Evolutionary conservation across 1,139 yeast genomes (phyloP), one percentile per base, ranked within the genome.

Genomic region (Lodderomyces margitis): DNA sequence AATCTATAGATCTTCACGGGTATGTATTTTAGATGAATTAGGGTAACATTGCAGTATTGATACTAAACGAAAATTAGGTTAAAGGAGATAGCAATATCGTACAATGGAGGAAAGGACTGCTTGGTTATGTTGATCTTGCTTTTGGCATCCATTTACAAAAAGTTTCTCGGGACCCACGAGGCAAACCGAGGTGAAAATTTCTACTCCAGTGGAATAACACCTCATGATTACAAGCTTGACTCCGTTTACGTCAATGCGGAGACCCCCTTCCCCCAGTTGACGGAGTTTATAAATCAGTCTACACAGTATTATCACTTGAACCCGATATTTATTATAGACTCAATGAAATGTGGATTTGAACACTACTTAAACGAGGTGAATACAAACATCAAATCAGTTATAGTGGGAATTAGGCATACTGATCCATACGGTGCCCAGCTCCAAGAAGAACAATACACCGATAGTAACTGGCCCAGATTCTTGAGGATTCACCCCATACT

Each of bases 41-140:
- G n/a, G n/a, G n/a, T n/a, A n/a, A n/a, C n/a, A n/a, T n/a, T n/a
- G n/a, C n/a, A n/a, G n/a, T n/a, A n/a, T n/a, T 32, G 17, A 10
- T 56, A 57, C 61, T 56, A 54, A 55, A 57, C 24, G 20, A 30
- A 15, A 3, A 40, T 24, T 46, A 59, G 72, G 1, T 60, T 77
- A 28, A 70, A 70, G 11, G 81, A 86, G 47, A 62, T 87, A 4
- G 83, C 95, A 3, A 67, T 88, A 6, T 83, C 94, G 4, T 88
- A 84, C 61, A 88, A 88, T 55, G 96, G 96, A 5, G 96, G 96
- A 2, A 88, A 88, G 55, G 96, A 88, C 61, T 88, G 96, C 53
- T 70, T 87, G 25, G 96, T 87, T 35, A 83, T 87, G 87, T 70
- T 88, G 37, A 66, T 86, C 11, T 58, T 88, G 2, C 74, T 83